Base-by-base conservation (phyloP, 768 basidiomycete genomes). In the Arthromyces matolae region DNA sequence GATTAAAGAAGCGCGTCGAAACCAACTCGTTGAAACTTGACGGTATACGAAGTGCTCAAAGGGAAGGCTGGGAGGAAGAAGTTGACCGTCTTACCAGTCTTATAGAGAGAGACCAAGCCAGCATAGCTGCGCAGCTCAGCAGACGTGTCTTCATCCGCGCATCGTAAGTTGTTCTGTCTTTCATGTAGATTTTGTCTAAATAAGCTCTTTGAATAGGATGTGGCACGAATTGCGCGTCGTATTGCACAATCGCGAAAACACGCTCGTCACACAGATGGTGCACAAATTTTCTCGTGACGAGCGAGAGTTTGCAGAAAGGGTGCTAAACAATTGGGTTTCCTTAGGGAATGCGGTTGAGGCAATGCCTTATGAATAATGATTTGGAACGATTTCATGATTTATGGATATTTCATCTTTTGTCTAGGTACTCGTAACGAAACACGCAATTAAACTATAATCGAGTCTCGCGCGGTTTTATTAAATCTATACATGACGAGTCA, bases 181-280 rank as follows among this genome's bases (percentile, higher is more conserved):
- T 33, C 5, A n/a, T 14, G 7, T 28, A 18, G 24, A 31, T 20
- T 25, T 5, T 28, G 20, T 8, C 2, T 33, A 33, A 10, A 1
- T 16, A n/a, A 52, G 45, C 28, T 36, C 38, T 43, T 37, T 31
- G n/a, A 45, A 24, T 56, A 93, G 93, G 55, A 80, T 96, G 79
- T 97, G 93, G 93, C 89, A 95, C 58, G 93, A 97, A 64, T 74
- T 95, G n/a, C 83, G 90, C 19, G 89, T 93, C 14, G 85, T 97
- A 29, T 70, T 95, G 36, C 93, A 96, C 65, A 93, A 94, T 54
- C 76, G 87, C 45, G 93, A 96, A 69, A 90, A 92, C 55, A 77
- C 87, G 0, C 75, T 94, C 28, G 67, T 94, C 22, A 86, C 87
- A 0, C 74, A 84, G 51, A 71, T 86, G 2, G 81, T 86, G 50